Base-by-base conservation (phyloP, 345 rosid species). In the Melaleuca quinquenervia region DNA sequence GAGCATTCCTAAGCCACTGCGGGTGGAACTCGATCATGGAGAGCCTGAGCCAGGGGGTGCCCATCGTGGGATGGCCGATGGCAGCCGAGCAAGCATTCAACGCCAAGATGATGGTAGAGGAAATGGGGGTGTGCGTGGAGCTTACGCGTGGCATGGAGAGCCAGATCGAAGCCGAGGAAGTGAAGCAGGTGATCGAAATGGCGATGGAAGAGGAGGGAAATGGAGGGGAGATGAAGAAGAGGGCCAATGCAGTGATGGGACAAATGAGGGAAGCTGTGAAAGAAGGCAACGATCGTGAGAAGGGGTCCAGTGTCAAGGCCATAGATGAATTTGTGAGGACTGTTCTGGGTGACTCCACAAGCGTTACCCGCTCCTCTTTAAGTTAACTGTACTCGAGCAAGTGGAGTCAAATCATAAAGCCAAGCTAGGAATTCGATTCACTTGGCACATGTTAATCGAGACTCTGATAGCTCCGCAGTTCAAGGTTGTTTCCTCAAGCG, bases 21-120 rank as follows among this genome's bases (percentile, higher is more conserved):
- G 94, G 94, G 12, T 92, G 95, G 95, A 93, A 93, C 84, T 92
- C 93, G 3, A 88, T 88, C 24, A 1, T 87, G 90, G 95, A 93
- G 87, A 91, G 94, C 88, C 89, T 92, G 45, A 92, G 93, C 74
- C 91, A 91, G 83, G 93, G 93, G 0, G 91, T 92, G 55, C 92
- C 92, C 3, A 87, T 90, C 3, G 90, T 93, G 16, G 95, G 93
- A 21, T 93, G 95, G 95, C 94, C 94, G 1, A 86, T 92, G 88
- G 94, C 92, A 0, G 95, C 86, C 1, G 93, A 93, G 84, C 93
- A 91, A 82, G 56, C 88, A 3, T 92, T 87, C 60, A 93, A 93
- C 62, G 85, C 88, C 5, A 93, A 92, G 86, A 90, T 91, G 93
- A 48, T 92, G 85, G 91, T 84, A 62, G 93, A 93, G 88, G 95